Evolutionary conservation across 345 rosid genomes (phyloP), one percentile per base, ranked within the genome.

Genomic region (Eucalyptus erythrocorys): DNA sequence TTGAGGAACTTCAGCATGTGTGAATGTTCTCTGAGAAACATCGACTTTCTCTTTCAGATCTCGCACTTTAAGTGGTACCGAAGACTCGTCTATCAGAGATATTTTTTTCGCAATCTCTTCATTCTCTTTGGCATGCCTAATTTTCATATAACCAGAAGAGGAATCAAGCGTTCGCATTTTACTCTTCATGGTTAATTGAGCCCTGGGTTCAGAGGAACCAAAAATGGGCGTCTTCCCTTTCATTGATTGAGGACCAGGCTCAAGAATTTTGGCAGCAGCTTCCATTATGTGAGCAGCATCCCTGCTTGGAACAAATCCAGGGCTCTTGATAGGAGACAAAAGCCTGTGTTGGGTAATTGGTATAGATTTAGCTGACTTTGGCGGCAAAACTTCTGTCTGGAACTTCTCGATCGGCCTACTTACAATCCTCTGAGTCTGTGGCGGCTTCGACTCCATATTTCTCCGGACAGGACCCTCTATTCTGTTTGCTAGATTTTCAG

Each of bases 231-330:
- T 76, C 84, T 76, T 76, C 30, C 82, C 47, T 53, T 15, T 86
- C 27, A 86, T 37, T 53, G 93, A 95, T n/a, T 84, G 88, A 87
- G 94, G 92, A 59, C 89, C 87, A 34, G 97, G 92, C 85, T 95
- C 98, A 5, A 98, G 94, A 87, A 97, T 96, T 90, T 92, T 94
- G 79, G 98, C 95, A 87, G 99, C 99, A 9, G 97, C 99, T 94
- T 98, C 99, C 99, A 98, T 98, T 55, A 98, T 95, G 92, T 93
- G 94, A 90, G 96, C 99, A 90, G 99, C 96, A 91, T 95, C 95
- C 95, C 93, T 94, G 59, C 96, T 90, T 88, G 95, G 98, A 87
- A 98, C 89, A 88, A 92, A 96, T 79, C 97, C 96, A 85, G 96
- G 99, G 90, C 96, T 95, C 93, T 97, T 98, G 64, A 98, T 98